phyloP scores from a whole-genome alignment of 371 early-diverging fungal species.

The Saksenaea vasiformis region DNA sequence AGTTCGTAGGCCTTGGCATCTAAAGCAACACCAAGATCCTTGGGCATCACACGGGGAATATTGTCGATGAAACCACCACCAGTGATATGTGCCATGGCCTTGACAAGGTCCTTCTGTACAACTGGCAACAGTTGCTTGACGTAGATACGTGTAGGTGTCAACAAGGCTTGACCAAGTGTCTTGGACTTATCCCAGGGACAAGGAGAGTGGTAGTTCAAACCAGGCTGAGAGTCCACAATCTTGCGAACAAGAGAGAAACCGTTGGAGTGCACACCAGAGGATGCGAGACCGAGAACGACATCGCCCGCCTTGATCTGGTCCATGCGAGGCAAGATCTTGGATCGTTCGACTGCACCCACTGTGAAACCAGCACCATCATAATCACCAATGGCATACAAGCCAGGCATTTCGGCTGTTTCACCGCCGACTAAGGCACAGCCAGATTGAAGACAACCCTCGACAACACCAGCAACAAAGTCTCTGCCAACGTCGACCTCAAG shows the following conservation, averaged over 20 bases:
- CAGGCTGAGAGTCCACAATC: slow-evolving; percentile 73
- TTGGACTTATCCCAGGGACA: slow-evolving; percentile 81
- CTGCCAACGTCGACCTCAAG: slow-evolving; percentile 89
- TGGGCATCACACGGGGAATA: slow-evolving; percentile 94
- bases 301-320: slow-evolving; percentile 79
- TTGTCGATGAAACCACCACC: slow-evolving; percentile 98
- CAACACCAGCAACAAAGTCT: slow-evolving; percentile 93
- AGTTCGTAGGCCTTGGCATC: slow-evolving; percentile 83
- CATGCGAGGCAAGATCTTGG: slow-evolving; percentile 83
- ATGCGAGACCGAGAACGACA: slow-evolving; percentile 86
- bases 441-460: slow-evolving; percentile 88
- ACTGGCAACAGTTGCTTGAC: slow-evolving; percentile 88
- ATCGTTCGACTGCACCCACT: slow-evolving; percentile 95
- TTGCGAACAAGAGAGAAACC: slow-evolving; percentile 96
- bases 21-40: slow-evolving; percentile 71
- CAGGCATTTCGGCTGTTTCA: slow-evolving; percentile 99
- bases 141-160: slow-evolving; percentile 94
- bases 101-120: slow-evolving; percentile 75
- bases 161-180: slow-evolving; percentile 81
- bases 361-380: slow-evolving; percentile 97
- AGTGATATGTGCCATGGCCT: slow-evolving; percentile 97
- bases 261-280: slow-evolving; percentile 96
- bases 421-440: slow-evolving; percentile 97
- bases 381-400: slow-evolving; percentile 85
- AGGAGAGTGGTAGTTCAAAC: slow-evolving; percentile 72